phyloP scores from a whole-genome alignment of 345 rosid genomes.

The Euphorbia tirucalli region DNA sequence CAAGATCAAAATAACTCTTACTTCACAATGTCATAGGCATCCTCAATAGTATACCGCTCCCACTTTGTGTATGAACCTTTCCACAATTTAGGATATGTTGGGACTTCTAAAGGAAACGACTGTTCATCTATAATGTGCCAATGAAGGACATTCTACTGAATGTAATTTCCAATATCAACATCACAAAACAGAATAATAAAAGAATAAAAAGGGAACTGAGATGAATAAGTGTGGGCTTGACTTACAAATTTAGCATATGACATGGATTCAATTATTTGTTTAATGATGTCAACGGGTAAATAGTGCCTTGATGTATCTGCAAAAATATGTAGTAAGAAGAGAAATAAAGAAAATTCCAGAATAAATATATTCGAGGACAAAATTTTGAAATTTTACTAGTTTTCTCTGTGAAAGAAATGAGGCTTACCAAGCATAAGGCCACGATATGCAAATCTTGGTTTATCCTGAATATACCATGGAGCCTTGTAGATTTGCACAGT shows the following conservation, averaged over 20 bases:
- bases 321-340: conserved; percentile 16
- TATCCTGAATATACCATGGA: conserved; percentile 84
- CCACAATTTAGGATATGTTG: conserved; percentile 84
- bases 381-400: conserved; percentile 1
- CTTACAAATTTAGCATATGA: conserved; percentile 87
- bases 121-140: conserved; percentile 94
- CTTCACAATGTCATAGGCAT: conserved; percentile 85
- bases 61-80: conserved; percentile 80
- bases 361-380: background rate
- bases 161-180: conserved; percentile 38
- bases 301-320: conserved; percentile 95
- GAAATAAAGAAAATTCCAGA: conserved; percentile 8
- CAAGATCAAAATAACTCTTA: conserved; percentile 29
- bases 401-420: background rate
- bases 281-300: conserved; percentile 68
- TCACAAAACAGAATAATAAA: conserved; percentile 11
- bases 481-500: conserved; percentile 64
- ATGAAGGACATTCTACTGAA: conserved; percentile 87
- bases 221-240: conserved; percentile 6
- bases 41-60: conserved; percentile 93
- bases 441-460: conserved; percentile 81
- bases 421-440: conserved; percentile 77
- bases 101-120: conserved; percentile 91
- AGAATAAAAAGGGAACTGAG: conserved; percentile 11
- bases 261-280: conserved; percentile 87